Evolutionary conservation across 2,329 filamentous ascomycete species (phyloP), one percentile per base, ranked within the genome.

Genomic region (Tolypocladium cylindrosporum): DNA sequence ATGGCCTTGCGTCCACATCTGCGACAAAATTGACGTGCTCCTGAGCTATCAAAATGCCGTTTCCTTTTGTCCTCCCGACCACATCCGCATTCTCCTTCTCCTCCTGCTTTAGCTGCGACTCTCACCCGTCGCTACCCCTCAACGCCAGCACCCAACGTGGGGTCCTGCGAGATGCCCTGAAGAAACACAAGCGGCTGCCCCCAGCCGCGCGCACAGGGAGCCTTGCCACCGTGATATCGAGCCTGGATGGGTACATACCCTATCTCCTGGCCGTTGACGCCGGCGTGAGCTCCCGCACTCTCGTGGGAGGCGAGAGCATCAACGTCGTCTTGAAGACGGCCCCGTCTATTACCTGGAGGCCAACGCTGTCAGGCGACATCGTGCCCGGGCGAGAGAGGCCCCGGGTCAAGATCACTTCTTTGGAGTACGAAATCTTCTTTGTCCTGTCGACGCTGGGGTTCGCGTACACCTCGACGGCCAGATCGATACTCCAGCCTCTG

Each of bases 81-180:
- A 97, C 93, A 6, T 96, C 91, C 40, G 84, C 88, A 57, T 87
- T 96, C 68, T 87, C 89, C 56, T 93, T 96, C 69, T 88, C 89
- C 27, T 79, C 87, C 42, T 88, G 80, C 72, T 87, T 96, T 72
- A 82, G 76, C 65, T 93, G 89, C 67, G 83, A 86, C 62, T 91
- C 90, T 3, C 93, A 97, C 72, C 93, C 94, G 4, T 96, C 93
- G 0, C 80, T 99, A 48, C 90, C 91, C 31, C 83, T 93, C 65
- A 83, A 84, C 57, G 87, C 91, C 27, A 92, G 91, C 63, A 93
- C 90, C 10, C 85, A 90, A 68, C 90, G 94, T 60, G 89, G 89
- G 64, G 84, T 96, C 21, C 81, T 97, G 55, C 86, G 91, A 66
- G 86, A 93, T 71, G 83, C 86, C 3, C 80, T 99, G 60, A 97